Base-by-base conservation (phyloP, 2,329 filamentous ascomycete genomes). In the Zymoseptoria passerinii region DNA sequence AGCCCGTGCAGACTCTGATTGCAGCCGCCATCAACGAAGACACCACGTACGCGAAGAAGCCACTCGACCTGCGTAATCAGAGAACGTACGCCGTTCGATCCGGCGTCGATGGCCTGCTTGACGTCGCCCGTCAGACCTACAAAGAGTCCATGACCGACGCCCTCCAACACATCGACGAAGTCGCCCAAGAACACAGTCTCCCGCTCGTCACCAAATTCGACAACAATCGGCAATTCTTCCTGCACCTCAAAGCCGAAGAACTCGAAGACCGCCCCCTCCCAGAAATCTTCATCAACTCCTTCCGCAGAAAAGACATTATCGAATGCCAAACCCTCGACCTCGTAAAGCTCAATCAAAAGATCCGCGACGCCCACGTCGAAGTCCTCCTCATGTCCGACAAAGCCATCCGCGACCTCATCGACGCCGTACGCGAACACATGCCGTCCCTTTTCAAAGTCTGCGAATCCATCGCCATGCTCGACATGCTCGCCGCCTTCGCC, bases 291-390 rank as follows among this genome's bases (percentile, higher is more conserved):
- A 88, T 95, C 71, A 96, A 97, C 63, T 77, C 82, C 0, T 83
- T 86, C 63, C 80, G 80, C 50, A 90, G 85, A 67, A 90, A 87
- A 67, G 84, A 84, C n/a, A 81, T 80, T 57, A 80, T 95, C 29
- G 90, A 97, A 71, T 97, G 91, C 65, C 90, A 95, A 67, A 97
- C 94, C 0, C 71, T 97, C 8, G 82, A 87, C 56, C 79, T 99
- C 9, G 81, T 96, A 62, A 94, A 96, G 69, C 77, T 90, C 48
- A 81, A 97, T 58, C 75, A 77, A 60, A 80, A 87, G 68, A 88
- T 96, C 48, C 83, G 83, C 0, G 87, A 95, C 62, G 88, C 90
- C 0, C 88, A 92, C 58, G 86, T 89, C 52, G 91, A 96, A 72
- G 87, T 95, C 1, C 80, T 96, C 2, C 81, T 87, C 62, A 85